Evolutionary conservation across 208 protist species (phyloP).

Genomic region (Lotmaria passim): DNA sequence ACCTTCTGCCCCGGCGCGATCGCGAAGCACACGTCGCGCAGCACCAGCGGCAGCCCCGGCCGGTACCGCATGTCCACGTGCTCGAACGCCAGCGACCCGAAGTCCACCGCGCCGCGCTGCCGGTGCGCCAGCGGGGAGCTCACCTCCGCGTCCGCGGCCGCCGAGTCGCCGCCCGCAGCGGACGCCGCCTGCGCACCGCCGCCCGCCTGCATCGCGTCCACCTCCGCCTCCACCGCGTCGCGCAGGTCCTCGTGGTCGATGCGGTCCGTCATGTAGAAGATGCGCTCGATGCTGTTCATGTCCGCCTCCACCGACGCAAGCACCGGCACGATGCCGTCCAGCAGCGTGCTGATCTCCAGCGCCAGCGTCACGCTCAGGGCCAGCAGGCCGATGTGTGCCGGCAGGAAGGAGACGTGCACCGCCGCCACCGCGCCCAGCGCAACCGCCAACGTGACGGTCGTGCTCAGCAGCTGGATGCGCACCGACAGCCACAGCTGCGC

Average conservation of each 20-base stretch:
- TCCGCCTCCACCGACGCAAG: constrained; percentile 55
- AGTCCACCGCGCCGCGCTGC: no score
- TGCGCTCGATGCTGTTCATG: constrained; percentile 83
- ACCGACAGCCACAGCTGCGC: constrained; percentile 86
- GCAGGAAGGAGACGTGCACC: constrained; percentile 23
- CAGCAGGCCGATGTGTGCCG: constrained; percentile 47
- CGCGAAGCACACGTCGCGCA: no score
- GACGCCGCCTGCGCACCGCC: not conserved
- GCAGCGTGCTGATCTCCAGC: constrained; percentile 48
- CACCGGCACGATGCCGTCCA: constrained; percentile 54
- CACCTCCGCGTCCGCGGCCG: not conserved
- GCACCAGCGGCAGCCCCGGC: no score
- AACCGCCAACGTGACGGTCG: constrained; percentile 49
- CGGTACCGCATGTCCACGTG: constrained; percentile 81
- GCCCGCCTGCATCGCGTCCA: not conserved
- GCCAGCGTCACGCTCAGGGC: constrained; percentile 65
- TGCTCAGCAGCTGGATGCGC: constrained; percentile 88
- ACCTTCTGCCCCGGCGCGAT: no score
- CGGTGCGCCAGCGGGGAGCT: no score
- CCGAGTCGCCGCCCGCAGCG: not conserved
- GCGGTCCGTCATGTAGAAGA: constrained; percentile 65
- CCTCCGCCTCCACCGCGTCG: not conserved
- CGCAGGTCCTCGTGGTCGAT: constrained; percentile 49
- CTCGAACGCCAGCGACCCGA: constrained; percentile 55
- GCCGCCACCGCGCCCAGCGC: constrained; percentile 49